phyloP scores from a whole-genome alignment of 441 rosid genomes.

The Gossypium davidsonii region DNA sequence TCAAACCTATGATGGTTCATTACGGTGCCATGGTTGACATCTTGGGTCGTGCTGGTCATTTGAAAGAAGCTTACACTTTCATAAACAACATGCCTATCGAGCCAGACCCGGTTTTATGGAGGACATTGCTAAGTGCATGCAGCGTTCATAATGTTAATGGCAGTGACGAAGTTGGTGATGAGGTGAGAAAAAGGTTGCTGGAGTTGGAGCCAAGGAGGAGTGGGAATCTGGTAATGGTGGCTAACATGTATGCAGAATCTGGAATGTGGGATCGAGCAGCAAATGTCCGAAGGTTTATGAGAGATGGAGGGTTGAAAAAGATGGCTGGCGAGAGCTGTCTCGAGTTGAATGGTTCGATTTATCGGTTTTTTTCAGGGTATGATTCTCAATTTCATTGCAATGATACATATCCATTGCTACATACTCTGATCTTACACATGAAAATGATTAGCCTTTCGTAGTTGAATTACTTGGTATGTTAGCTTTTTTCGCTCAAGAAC shows the following conservation, averaged over 20 bases:
- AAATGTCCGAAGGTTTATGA: conserved; percentile 50
- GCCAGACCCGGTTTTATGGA: conserved; percentile 59
- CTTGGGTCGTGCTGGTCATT: conserved; percentile 58
- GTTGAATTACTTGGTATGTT: neutral
- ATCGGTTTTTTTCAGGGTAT: conserved; percentile 61
- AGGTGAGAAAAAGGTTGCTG: conserved; percentile 51
- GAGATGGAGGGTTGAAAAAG: conserved; percentile 48
- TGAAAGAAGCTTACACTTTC: conserved; percentile 51
- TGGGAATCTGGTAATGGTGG: conserved; percentile 63
- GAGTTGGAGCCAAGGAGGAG: conserved; percentile 65
- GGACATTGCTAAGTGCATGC: conserved; percentile 71
- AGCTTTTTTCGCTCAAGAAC: neutral
- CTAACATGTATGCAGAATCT: conserved; percentile 64
- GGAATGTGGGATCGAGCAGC: conserved; percentile 79
- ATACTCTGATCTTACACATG: conserved; percentile 42
- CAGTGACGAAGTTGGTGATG: conserved; percentile 35
- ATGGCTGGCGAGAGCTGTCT: conserved; percentile 57
- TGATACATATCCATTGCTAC: conserved; percentile 31
- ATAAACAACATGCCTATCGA: conserved; percentile 40
- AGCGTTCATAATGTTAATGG: conserved; percentile 35
- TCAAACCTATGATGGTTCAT: conserved; percentile 57
- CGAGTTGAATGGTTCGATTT: conserved; percentile 42
- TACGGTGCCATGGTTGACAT: conserved; percentile 70
- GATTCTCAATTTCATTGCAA: conserved; percentile 27
- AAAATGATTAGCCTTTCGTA: conserved; percentile 19